These are phyloP conservation scores for Fusarium kyushuense DNA, from an alignment of 2,329 filamentous ascomycete genomes.

Conservation along the genomic window DNA sequence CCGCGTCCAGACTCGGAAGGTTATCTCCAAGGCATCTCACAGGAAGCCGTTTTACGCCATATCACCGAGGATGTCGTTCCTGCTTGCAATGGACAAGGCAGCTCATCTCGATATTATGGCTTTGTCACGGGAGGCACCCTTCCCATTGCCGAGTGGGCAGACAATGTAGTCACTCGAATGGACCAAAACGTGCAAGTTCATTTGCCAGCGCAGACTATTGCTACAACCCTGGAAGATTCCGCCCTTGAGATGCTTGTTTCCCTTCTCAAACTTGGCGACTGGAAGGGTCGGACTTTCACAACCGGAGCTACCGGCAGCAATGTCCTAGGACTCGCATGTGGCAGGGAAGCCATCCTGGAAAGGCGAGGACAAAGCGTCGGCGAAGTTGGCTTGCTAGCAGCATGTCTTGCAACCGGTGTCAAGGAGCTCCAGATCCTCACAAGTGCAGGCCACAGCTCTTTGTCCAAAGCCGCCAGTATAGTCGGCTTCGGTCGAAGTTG, in stretches of 20 bases:
- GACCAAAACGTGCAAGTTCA: slow-evolving; percentile 91
- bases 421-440: slow-evolving; percentile 81
- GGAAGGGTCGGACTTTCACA: slow-evolving; percentile 68
- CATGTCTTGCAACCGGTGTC: slow-evolving; percentile 73
- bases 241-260: slow-evolving; percentile 77
- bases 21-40: slow-evolving; percentile 51
- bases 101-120: slow-evolving; percentile 80
- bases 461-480: slow-evolving; percentile 85
- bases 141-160: slow-evolving; percentile 82
- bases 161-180: slow-evolving; percentile 82
- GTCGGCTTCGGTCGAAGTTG: slow-evolving; percentile 80
- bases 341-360: slow-evolving; percentile 72
- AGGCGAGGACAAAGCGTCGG: slow-evolving; percentile 64
- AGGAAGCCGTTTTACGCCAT: slow-evolving; percentile 55
- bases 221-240: slow-evolving; percentile 80
- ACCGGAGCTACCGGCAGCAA: slow-evolving; percentile 81
- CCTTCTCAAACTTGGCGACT: slow-evolving; percentile 72
- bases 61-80: slow-evolving; percentile 62
- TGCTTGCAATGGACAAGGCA: slow-evolving; percentile 74
- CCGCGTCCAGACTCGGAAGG: slow-evolving; percentile 47
- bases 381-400: slow-evolving; percentile 75
- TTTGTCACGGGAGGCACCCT: slow-evolving; percentile 88
- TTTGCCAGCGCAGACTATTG: slow-evolving; percentile 78
- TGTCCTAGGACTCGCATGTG: slow-evolving; percentile 78
- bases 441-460: slow-evolving; percentile 84